Base-by-base conservation (phyloP, 2,329 filamentous ascomycete genomes). In the Trichoderma koningiopsis region DNA sequence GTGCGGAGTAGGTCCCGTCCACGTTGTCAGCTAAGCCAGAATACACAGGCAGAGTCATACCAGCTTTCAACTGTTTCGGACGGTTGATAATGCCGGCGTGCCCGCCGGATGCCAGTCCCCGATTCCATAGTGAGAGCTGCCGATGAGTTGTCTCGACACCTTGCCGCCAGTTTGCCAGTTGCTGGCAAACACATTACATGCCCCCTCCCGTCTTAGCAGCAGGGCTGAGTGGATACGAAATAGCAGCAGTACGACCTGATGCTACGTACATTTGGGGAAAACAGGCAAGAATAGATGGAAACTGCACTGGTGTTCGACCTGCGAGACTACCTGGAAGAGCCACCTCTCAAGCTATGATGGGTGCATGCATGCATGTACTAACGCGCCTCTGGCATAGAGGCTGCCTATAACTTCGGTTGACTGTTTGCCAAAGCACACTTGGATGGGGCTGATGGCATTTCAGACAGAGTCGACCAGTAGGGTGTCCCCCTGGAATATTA, bases 81-180 rank as follows among this genome's bases (percentile, higher is more conserved):
- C 47, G 31, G 31, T 58, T 58, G 40, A 31, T 49, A 37, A 29
- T 59, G 64, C 40, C 64, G 64, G 64, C 55, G 55, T 58, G 64
- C 22, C 53, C 64, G 55, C 53, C 53, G 55, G 61, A 53, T 58
- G 29, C 56, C 43, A 69, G 33, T 65, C 55, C 60, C 61, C 60
- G 62, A 47, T 61, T 55, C 35, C 61, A 66, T 55, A 35, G 22
- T 58, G 27, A 65, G 55, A 57, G 61, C 37, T n/a, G n/a, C 52
- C 53, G 64, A 69, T 69, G 61, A 47, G 68, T 69, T 69, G 68
- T 69, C 68, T 69, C 68, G n/a, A 64, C 55, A 69, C 33, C 61
- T 62, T 68, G 64, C 27, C 57, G 47, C 31, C 57, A 43, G 57
- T 43, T 62, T 63, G 60, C 67, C 67, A 63, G 53, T 64, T 64